These are phyloP conservation scores for Paramecium sexaurelia DNA, from an alignment of 73 alveolate genomes.

Conservation along the genomic window DNA sequence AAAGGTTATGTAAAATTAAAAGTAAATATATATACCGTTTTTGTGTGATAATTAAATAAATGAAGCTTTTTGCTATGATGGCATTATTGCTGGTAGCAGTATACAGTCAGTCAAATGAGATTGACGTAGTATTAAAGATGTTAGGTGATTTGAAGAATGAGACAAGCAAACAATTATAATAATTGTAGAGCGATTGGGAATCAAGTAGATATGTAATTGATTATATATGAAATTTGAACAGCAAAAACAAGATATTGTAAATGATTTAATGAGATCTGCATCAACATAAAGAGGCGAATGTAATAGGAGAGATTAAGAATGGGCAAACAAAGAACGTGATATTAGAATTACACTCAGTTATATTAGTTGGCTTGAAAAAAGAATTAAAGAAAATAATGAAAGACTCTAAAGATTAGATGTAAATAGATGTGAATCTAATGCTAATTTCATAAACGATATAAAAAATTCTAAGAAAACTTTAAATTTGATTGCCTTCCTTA, in stretches of 20 bases:
- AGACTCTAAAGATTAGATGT: conserved; percentile 6
- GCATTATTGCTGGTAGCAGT: background rate
- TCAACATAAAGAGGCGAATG: conserved; percentile 53
- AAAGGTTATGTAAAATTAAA: conserved; percentile 1
- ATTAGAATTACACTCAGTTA: conserved; percentile 21
- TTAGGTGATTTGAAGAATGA: background rate
- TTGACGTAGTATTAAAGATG: conserved; percentile 28
- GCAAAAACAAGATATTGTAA: background rate
- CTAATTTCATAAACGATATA: conserved; percentile 34
- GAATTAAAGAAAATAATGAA: conserved; percentile 40
- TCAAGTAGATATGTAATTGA: background rate
- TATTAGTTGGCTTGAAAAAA: conserved; percentile 33
- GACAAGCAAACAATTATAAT: background rate
- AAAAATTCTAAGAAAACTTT: background rate
- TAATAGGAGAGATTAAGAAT: conserved; percentile 3
- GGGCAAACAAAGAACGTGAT: conserved; percentile 28
- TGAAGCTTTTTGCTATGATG: background rate
- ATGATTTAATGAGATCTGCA: background rate
- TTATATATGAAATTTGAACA: background rate
- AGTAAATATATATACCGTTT: conserved; percentile 32
- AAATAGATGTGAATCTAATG: conserved; percentile 48
- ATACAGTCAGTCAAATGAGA: conserved; percentile 5
- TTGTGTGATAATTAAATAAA: conserved; percentile 17
- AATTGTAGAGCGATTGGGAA: background rate
- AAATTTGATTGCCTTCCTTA: conserved; percentile 8